Percentiles rank a stretch among this genome's conserved stretches.
phyloP scores from a whole-genome alignment of 2,329 filamentous ascomycete species.

The Lecanoromycetidae sp. region DNA sequence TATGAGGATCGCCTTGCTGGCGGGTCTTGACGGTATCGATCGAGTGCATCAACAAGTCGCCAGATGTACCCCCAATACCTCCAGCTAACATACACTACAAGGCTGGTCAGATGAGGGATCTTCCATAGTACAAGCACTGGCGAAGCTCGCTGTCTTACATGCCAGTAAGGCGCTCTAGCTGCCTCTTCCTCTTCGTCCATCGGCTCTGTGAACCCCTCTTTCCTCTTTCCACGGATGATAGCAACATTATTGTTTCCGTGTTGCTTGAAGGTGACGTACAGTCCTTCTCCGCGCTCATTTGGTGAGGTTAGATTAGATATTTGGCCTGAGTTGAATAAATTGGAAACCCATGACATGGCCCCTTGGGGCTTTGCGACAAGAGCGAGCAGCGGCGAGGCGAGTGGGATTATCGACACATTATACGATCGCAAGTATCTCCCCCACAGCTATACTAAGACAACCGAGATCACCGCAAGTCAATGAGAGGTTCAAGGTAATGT shows the following conservation, averaged over 20 bases:
- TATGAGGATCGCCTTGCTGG: slow-evolving; percentile 88
- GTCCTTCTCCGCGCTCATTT: background rate
- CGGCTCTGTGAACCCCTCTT: background rate
- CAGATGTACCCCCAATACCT: slow-evolving; percentile 80
- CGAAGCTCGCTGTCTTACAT: slow-evolving; percentile 39
- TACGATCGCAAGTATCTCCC: too few relatives aligned
- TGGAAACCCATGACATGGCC: slow-evolving; percentile 15
- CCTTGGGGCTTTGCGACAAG: background rate
- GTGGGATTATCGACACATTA: background rate
- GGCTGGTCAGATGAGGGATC: slow-evolving; percentile 16
- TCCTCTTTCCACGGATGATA: background rate
- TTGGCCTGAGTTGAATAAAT: slow-evolving; percentile 7
- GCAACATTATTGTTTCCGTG: background rate
- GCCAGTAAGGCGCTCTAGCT: slow-evolving; percentile 49
- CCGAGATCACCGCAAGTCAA: too few relatives aligned
- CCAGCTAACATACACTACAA: slow-evolving; percentile 84
- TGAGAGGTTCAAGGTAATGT: background rate
- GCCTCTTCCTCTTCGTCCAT: slow-evolving; percentile 33
- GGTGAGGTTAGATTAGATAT: background rate
- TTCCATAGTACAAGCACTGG: background rate
- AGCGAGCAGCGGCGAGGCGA: background rate
- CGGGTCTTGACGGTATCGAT: slow-evolving; percentile 97
- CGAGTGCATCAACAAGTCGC: slow-evolving; percentile 97
- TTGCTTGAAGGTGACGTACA: background rate
- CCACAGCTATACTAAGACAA: too few relatives aligned